Evolutionary conservation across 805 yeast species (phyloP).

Genomic region (Wickerhamomyces ciferrii): DNA sequence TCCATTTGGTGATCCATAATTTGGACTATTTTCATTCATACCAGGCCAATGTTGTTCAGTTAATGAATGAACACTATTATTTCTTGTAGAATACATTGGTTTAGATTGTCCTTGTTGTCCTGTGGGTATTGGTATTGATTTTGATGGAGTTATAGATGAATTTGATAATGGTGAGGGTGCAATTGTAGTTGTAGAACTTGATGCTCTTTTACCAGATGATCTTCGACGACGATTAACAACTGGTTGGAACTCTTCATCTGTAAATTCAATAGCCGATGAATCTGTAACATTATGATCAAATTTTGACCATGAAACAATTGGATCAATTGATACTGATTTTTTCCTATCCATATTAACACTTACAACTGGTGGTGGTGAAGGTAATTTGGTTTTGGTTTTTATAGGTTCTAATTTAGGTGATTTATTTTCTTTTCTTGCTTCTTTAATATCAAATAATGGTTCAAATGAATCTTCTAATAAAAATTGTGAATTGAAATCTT

Average conservation of each 20-base stretch:
- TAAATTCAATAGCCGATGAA: constrained; percentile 23
- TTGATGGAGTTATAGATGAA: not conserved
- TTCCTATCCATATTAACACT: constrained; percentile 6
- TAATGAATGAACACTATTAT: not conserved
- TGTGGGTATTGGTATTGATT: not conserved
- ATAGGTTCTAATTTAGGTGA: constrained; percentile 12
- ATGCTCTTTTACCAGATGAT: constrained; percentile 18
- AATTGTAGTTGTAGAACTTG: not conserved
- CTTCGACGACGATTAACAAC: constrained; percentile 28
- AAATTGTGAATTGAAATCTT: constrained; percentile 35
- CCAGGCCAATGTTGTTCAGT: constrained; percentile 3
- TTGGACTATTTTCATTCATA: not conserved
- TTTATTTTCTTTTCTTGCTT: constrained; percentile 11
- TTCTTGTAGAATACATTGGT: not conserved
- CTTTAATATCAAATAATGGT: constrained; percentile 29
- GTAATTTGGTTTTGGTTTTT: constrained; percentile 7
- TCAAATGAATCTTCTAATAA: constrained; percentile 30
- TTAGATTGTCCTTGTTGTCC: not conserved
- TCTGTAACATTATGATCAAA: constrained; percentile 7
- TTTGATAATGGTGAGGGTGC: not conserved
- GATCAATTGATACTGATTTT: constrained; percentile 3
- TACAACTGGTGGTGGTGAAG: constrained; percentile 4
- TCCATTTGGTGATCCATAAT: not conserved
- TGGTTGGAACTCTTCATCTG: constrained; percentile 26
- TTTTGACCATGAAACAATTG: constrained; percentile 5